A percentile compares a stretch with the other conserved stretches of the same genome.
Evolutionary conservation across 2,329 filamentous ascomycete species (phyloP).

Genomic region (Aspergillus sp.): DNA sequence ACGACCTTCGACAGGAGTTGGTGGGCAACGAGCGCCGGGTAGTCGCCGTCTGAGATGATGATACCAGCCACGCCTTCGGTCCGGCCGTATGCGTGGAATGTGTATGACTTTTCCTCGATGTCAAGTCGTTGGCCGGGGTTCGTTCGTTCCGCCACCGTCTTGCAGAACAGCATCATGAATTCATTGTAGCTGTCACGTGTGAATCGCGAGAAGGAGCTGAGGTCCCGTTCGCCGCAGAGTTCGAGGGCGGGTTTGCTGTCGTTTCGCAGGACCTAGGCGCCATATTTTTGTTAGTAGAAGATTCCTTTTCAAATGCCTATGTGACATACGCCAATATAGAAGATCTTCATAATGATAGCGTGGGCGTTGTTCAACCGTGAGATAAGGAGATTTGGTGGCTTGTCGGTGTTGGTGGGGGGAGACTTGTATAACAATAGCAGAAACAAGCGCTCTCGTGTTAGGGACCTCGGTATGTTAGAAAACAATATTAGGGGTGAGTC

Average conservation of each 20-base stretch:
- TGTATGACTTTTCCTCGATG: slow-evolving; percentile 53
- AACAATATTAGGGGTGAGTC: neutral
- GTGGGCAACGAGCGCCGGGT: slow-evolving; percentile 73
- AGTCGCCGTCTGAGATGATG: slow-evolving; percentile 69
- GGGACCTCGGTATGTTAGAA: neutral
- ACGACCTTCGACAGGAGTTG: slow-evolving; percentile 78
- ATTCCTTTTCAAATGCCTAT: neutral
- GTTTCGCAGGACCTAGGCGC: slow-evolving; percentile 70
- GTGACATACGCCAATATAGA: slow-evolving; percentile 72
- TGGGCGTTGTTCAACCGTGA: neutral
- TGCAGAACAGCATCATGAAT: slow-evolving; percentile 79
- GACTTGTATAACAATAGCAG: neutral
- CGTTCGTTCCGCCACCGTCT: slow-evolving; percentile 81
- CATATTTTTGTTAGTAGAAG: neutral
- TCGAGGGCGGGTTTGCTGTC: slow-evolving; percentile 68
- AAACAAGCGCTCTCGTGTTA: neutral
- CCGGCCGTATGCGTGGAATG: slow-evolving; percentile 65
- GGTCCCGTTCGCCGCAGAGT: slow-evolving; percentile 68
- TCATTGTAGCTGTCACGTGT: slow-evolving; percentile 58
- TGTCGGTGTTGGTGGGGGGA: neutral
- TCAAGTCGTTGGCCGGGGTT: slow-evolving; percentile 74
- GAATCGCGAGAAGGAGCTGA: slow-evolving; percentile 72
- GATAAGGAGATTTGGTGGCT: neutral
- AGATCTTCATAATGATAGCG: slow-evolving; percentile 66
- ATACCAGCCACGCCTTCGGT: slow-evolving; percentile 69